Evolutionary conservation across 176 grass and related monocot genomes (phyloP), one percentile per base, ranked within the genome.

Genomic region (Thalia dealbata): DNA sequence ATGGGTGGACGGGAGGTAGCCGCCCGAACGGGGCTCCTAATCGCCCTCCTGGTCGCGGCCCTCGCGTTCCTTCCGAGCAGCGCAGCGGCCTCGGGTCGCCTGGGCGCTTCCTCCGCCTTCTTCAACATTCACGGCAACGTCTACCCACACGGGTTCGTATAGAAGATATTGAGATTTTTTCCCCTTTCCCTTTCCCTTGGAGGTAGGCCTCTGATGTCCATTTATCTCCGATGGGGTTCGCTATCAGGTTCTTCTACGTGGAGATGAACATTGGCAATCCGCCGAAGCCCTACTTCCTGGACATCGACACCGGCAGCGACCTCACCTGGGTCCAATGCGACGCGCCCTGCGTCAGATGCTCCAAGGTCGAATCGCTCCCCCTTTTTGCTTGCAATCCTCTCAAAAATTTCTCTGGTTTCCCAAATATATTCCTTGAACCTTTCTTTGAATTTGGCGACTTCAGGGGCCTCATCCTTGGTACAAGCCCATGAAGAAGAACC

Each of bases 281-380:
- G 1, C 82, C 90, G 0, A 99, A 90, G 74, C 83, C 90, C 0
- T 93, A 93, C 79, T 91, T 83, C 77, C 76, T 99, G 29, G 95
- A 99, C 35, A 81, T 99, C 6, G 95, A 99, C 87, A 99, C 95
- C 0, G 95, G 95, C 22, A 99, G 95, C 63, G 90, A 93, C 41
- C 90, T 99, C 51, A 91, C 87, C 25, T 99, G 95, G 95, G 71
- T 99, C 61, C 87, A 99, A 61, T 99, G 95, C 52, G 85, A 99
- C 56, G 90, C 90, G 0, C 95, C 95, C 27, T 99, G 95, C 76
- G 76, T 75, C 68, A 84, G 87, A 10, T 99, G 90, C 85, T 91
- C 91, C 83, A 92, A 88, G 78, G 90, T 51, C 14, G 14, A 32
- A 26, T 14, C 42, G 18, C 7, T 6, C 19, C 61, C 21, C 68